These are phyloP conservation scores for Setomelanomma holmii DNA, from an alignment of 2,329 filamentous ascomycete species.

Conservation along the genomic window DNA sequence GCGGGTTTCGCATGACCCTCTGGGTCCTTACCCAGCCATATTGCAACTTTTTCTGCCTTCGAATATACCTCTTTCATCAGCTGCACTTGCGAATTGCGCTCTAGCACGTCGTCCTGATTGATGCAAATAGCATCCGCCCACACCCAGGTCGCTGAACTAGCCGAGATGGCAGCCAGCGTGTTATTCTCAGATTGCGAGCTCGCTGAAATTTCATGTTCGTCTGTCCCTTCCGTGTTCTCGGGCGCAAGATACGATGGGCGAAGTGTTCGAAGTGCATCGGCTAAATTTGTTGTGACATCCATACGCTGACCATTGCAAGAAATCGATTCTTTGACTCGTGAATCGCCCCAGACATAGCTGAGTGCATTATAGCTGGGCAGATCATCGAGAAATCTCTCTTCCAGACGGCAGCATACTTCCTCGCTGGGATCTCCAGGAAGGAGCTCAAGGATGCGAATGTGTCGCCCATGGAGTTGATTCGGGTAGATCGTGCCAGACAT, in stretches of 20 bases:
- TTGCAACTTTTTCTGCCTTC: background rate
- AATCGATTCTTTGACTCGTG: background rate
- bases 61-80: slow-evolving; percentile 1
- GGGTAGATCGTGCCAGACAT: background rate
- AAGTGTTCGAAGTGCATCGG: background rate
- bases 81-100: background rate
- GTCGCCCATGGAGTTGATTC: background rate
- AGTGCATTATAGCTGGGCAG: background rate
- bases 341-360: background rate
- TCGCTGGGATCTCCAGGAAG: background rate
- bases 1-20: background rate
- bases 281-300: background rate
- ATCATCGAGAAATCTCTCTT: slow-evolving; percentile 23
- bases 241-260: background rate
- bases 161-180: background rate
- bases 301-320: background rate
- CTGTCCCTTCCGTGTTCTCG: background rate
- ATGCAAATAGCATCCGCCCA: slow-evolving; percentile 2
- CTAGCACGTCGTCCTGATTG: background rate
- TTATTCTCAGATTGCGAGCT: background rate
- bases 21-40: background rate
- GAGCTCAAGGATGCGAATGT: background rate
- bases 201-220: background rate
- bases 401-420: background rate
- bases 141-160: background rate